phyloP scores from a whole-genome alignment of 2,329 filamentous ascomycete species.

The Ophiocordyceps sinensis region DNA sequence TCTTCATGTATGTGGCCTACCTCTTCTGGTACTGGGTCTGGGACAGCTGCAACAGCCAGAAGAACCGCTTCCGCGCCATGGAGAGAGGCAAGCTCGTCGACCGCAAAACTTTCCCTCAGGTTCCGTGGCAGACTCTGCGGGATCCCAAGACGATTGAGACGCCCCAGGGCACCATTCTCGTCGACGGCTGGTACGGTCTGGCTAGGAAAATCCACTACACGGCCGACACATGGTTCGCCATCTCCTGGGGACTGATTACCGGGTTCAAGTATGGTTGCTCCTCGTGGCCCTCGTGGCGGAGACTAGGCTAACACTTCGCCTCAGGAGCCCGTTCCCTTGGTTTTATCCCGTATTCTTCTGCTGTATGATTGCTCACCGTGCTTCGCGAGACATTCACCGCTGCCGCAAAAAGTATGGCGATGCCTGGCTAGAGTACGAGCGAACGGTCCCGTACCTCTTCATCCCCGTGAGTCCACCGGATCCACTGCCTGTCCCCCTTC shows the following conservation, averaged over 20 bases:
- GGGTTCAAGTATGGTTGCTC: constrained; percentile 24
- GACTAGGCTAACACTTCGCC: constrained; percentile 2
- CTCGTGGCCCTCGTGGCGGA: not conserved
- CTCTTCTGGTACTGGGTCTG: constrained; percentile 80
- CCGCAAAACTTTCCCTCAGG: constrained; percentile 74
- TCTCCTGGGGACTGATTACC: constrained; percentile 36
- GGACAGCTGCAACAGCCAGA: constrained; percentile 86
- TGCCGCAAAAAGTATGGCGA: constrained; percentile 73
- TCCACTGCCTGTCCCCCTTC: not conserved
- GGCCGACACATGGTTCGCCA: constrained; percentile 32
- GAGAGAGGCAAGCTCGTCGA: constrained; percentile 57
- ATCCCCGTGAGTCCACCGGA: constrained; percentile 42
- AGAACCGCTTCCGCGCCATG: constrained; percentile 76
- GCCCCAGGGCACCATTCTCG: constrained; percentile 58
- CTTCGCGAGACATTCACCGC: constrained; percentile 58
- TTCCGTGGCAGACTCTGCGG: constrained; percentile 74
- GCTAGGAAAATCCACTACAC: constrained; percentile 50
- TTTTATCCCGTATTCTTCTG: constrained; percentile 80
- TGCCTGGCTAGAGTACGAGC: constrained; percentile 68
- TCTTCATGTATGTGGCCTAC: constrained; percentile 53
- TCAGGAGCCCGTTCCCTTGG: constrained; percentile 66
- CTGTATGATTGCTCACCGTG: constrained; percentile 69
- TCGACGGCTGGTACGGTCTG: constrained; percentile 71
- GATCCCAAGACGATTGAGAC: constrained; percentile 70
- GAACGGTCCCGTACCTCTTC: constrained; percentile 67